Evolutionary conservation across 208 protist genomes (phyloP).

Genomic region (Porcisia deanei): DNA sequence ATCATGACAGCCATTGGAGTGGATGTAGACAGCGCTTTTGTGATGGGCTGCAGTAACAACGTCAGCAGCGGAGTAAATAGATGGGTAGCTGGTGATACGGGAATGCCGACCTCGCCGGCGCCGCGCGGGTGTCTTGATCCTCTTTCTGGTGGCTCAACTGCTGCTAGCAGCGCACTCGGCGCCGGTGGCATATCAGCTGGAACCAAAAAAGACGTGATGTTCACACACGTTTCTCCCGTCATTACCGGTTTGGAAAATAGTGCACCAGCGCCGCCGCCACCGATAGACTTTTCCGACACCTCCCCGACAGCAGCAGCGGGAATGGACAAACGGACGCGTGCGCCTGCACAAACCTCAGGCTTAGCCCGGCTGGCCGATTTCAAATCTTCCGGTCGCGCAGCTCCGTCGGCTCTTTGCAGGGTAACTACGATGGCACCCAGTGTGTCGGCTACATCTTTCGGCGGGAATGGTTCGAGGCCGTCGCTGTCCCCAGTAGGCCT

Average conservation of each 20-base stretch:
- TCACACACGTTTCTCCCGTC: neutral
- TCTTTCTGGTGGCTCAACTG: neutral
- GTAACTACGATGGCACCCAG: neutral
- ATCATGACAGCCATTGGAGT: neutral
- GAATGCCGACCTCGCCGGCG: conserved; percentile 11
- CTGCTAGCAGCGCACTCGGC: neutral
- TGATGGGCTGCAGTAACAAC: neutral
- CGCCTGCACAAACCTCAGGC: too few species aligned
- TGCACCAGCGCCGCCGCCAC: conserved; percentile 16
- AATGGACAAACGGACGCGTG: too few species aligned
- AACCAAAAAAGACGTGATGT: neutral
- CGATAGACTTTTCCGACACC: conserved; percentile 21
- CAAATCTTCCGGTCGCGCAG: neutral
- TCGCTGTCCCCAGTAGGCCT: neutral
- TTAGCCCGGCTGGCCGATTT: too few species aligned
- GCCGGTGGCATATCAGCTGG: neutral
- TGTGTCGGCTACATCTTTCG: neutral
- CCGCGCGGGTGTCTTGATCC: conserved; percentile 16
- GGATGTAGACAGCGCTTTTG: neutral
- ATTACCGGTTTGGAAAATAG: neutral
- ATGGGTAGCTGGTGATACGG: neutral
- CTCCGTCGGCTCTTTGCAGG: neutral
- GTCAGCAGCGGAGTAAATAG: neutral
- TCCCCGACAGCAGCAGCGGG: neutral
- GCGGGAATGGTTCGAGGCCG: neutral